Evolutionary conservation across 2,329 filamentous ascomycete genomes (phyloP), one percentile per base, ranked within the genome.

Genomic region (Hypoxylon sp.): DNA sequence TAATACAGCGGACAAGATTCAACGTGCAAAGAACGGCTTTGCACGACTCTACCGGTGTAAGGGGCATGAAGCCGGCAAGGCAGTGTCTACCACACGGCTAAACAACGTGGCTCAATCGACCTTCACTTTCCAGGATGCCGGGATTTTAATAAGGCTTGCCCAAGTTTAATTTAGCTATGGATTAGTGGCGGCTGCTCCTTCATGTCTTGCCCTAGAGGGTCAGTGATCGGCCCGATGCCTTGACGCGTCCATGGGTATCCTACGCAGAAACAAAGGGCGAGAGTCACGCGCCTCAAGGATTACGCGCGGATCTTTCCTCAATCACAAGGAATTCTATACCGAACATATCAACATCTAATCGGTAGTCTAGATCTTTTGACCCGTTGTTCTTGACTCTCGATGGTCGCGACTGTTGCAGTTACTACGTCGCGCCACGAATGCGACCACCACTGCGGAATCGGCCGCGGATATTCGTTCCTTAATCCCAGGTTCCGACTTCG

Each of bases 211-310:
- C 49, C 35, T 53, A 69, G 40, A 27, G 57, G 56, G 49, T 40
- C 48, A 31, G 40, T 53, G 51, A 61, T 64, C 61, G 64, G 61
- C 8, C 63, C 68, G 64, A 70, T 65, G 50, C 44, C 54, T 60
- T 25, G 51, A 64, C 56, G 40, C 27, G 30, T 22, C 44, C 49
- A 49, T 46, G 61, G 58, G 40, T 55, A 35, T 60, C 17, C 44
- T 59, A 49, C 46, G 53, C 30, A 40, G 58, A 60, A 60, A 55
- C 13, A 55, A 42, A 54, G 58, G 44, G 58, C 46, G 33, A 48
- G 8, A 54, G 55, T 66, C 51, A 54, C 48, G 51, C 64, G 57
- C 30, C 51, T 58, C 40, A 51, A 37, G 48, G 57, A 61, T 69
- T 48, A 20, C 20, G 31, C 42, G 53, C 37, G 6, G 20, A 48